These are phyloP conservation scores for Dorcoceras hygrometricum DNA, from an alignment of 257 asterid species.

Conservation along the genomic window DNA sequence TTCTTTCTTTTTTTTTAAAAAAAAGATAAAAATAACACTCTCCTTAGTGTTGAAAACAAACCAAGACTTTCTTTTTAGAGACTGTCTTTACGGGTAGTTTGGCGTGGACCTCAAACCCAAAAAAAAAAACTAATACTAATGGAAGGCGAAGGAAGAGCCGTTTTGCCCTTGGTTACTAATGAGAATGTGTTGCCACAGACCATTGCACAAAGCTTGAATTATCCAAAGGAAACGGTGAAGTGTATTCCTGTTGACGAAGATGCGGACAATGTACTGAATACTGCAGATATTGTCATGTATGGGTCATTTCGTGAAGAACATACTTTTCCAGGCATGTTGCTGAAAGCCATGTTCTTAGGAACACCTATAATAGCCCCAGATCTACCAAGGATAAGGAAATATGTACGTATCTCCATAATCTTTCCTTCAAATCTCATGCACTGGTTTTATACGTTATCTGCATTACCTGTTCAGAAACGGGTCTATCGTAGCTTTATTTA, in stretches of 20 bases:
- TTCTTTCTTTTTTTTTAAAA: no score
- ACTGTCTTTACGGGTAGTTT: neutral
- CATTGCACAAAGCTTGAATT: conserved; percentile 62
- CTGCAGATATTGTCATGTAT: conserved; percentile 73
- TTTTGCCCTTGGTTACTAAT: conserved; percentile 14
- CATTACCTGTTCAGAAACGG: neutral
- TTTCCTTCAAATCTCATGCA: conserved; percentile 1
- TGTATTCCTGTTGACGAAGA: conserved; percentile 44
- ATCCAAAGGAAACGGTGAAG: conserved; percentile 67
- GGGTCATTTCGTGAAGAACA: conserved; percentile 80
- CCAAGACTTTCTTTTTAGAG: neutral
- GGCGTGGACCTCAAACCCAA: no score
- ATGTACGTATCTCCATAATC: conserved; percentile 49
- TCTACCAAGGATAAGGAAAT: conserved; percentile 57
- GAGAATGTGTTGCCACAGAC: conserved; percentile 43
- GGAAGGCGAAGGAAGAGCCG: neutral
- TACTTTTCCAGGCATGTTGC: conserved; percentile 69
- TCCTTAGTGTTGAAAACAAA: neutral
- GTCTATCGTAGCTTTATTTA: neutral
- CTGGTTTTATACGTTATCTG: neutral
- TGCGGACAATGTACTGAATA: conserved; percentile 40
- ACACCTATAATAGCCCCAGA: conserved; percentile 87
- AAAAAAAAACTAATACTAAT: no score
- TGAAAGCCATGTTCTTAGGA: conserved; percentile 81
- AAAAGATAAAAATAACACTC: neutral